Conservation (phyloP, 2,329 filamentous ascomycete species). For the Elsinoe batatas region DNA sequence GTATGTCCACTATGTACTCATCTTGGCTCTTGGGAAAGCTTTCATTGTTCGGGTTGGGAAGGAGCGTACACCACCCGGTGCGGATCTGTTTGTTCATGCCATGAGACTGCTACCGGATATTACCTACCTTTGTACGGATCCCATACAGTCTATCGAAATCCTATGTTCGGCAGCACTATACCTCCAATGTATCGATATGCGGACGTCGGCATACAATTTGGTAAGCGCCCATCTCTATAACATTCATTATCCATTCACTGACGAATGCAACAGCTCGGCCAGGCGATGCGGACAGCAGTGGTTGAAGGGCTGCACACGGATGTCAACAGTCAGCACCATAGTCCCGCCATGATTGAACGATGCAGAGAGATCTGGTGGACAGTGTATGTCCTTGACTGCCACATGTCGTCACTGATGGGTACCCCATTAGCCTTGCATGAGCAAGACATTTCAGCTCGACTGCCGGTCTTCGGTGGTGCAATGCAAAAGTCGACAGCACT, state of each 20-base stretch:
- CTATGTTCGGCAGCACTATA: slow-evolving; percentile 45
- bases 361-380: slow-evolving; percentile 47
- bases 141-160: slow-evolving; percentile 40
- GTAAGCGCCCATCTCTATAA: too few species aligned
- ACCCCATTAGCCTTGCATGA: slow-evolving; percentile 41
- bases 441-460: slow-evolving; percentile 40
- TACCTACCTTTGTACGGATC: slow-evolving; percentile 32
- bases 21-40: slow-evolving; percentile 48
- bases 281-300: slow-evolving; percentile 43
- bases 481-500: slow-evolving; percentile 32
- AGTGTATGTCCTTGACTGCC: slow-evolving; percentile 43
- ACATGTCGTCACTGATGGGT: slow-evolving; percentile 47
- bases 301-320: slow-evolving; percentile 45
- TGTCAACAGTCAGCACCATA: slow-evolving; percentile 37
- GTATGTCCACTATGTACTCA: slow-evolving; percentile 45
- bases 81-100: slow-evolving; percentile 38
- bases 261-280: slow-evolving; percentile 34
- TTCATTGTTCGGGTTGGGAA: slow-evolving; percentile 35
- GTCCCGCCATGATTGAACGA: slow-evolving; percentile 34
- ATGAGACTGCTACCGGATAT: slow-evolving; percentile 37
- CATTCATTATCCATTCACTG: too few species aligned
- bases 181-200: slow-evolving; percentile 42
- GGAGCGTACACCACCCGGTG: slow-evolving; percentile 34
- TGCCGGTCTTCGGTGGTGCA: slow-evolving; percentile 36
- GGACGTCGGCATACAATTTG: slow-evolving; percentile 38